Evolutionary conservation across 1,139 yeast species (phyloP).

Genomic region (Suhomyces guaymorum): DNA sequence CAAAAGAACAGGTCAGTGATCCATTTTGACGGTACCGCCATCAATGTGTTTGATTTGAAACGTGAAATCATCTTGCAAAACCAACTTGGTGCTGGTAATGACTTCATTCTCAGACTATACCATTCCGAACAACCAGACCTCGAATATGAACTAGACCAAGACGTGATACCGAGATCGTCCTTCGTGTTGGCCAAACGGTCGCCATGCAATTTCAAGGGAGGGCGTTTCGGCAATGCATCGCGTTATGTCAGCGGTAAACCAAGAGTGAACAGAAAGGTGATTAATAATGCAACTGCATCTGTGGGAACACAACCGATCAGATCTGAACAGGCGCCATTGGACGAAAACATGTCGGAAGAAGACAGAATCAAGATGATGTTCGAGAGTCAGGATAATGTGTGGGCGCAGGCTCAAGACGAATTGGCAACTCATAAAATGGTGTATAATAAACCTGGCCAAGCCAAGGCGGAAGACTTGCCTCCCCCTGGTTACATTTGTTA

Average conservation of each 20-base stretch:
- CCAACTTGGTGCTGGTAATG: conserved; percentile 79
- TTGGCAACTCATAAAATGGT: conserved; percentile 77
- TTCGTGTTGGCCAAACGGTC: conserved; percentile 80
- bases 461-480: conserved; percentile 67
- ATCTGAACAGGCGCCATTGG: conserved; percentile 21
- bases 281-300: conserved; percentile 26
- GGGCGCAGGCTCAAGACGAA: conserved; percentile 92
- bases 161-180: conserved; percentile 85
- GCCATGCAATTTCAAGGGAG: conserved; percentile 61
- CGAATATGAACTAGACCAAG: conserved; percentile 84
- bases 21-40: conserved; percentile 93
- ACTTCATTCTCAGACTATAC: conserved; percentile 73
- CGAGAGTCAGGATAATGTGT: conserved; percentile 86
- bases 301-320: conserved; percentile 12
- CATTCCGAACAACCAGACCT: conserved; percentile 69
- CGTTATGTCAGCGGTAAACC: conserved; percentile 90
- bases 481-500: conserved; percentile 97
- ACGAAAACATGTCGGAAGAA: conserved; percentile 66
- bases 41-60: conserved; percentile 90
- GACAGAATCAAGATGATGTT: conserved; percentile 90
- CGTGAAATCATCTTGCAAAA: conserved; percentile 84
- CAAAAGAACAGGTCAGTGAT: conserved; percentile 80
- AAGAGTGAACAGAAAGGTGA: conserved; percentile 48
- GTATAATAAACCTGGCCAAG: conserved; percentile 45
- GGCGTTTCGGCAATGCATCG: conserved; percentile 65